Percentiles rank a stretch among this genome's conserved stretches.
Evolutionary conservation across 1,284 basidiomycete genomes (phyloP).

Genomic region (Bjerkandera adusta): DNA sequence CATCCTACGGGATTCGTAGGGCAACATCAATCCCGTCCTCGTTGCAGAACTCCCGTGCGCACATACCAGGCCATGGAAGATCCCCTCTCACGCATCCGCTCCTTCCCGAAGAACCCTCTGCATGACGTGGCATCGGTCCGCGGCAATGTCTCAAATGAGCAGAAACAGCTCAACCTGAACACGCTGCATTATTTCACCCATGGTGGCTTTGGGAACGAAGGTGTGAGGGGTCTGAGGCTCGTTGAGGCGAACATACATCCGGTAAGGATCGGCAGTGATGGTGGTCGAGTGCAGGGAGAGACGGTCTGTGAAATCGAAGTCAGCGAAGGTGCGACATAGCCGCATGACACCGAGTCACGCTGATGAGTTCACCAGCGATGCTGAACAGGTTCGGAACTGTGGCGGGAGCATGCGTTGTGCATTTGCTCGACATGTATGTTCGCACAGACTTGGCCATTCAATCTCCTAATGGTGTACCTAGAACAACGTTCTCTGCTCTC

Average conservation of each 20-base stretch:
- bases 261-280: no score
- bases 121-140: conserved; percentile 22
- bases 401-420: conserved; percentile 23
- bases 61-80: conserved; percentile 13
- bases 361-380: conserved; percentile 22
- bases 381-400: conserved; percentile 26
- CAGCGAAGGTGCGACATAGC: conserved; percentile 25
- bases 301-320: conserved; percentile 27
- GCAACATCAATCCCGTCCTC: neutral
- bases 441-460: neutral
- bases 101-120: conserved; percentile 23
- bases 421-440: conserved; percentile 28
- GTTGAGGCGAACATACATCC: conserved; percentile 21
- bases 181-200: conserved; percentile 27
- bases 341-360: neutral
- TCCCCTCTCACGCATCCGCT: conserved; percentile 15
- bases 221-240: conserved; percentile 20
- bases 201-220: conserved; percentile 22
- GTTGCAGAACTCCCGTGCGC: no score
- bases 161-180: conserved; percentile 24
- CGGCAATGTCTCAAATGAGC: conserved; percentile 23
- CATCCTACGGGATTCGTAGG: no score
- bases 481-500: conserved; percentile 24
- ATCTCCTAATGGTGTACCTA: neutral
- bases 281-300: conserved; percentile 22